Conservation (phyloP, 2,329 filamentous ascomycete species). For the Colletotrichum sp. region DNA sequence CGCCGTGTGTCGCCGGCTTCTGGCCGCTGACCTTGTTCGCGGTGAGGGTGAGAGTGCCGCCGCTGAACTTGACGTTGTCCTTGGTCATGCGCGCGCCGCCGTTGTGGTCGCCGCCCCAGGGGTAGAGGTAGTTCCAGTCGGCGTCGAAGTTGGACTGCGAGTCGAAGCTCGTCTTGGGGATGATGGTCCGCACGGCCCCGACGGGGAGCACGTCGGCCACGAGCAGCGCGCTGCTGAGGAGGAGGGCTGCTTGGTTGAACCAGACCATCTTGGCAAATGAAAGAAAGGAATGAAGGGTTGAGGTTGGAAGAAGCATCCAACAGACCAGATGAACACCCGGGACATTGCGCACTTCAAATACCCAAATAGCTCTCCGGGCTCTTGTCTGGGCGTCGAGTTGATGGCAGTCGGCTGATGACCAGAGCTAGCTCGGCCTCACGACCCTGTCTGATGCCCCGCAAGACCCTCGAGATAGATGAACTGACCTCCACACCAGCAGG, state of each 20-base stretch:
- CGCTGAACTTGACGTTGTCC: conserved; percentile 44
- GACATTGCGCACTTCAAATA: neutral
- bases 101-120: conserved; percentile 61
- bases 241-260: neutral
- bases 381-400: neutral
- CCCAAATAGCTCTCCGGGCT: neutral
- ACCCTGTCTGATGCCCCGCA: neutral
- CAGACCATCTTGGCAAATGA: neutral
- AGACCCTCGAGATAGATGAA: conserved; percentile 4
- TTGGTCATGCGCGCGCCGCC: conserved; percentile 60
- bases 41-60: conserved; percentile 50
- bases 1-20: conserved; percentile 38
- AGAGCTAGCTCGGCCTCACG: neutral
- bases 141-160: conserved; percentile 35
- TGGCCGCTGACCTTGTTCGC: conserved; percentile 49
- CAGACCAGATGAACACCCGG: neutral
- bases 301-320: neutral
- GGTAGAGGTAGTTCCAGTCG: conserved; percentile 59
- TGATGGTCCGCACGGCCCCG: conserved; percentile 3
- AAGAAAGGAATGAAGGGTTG: neutral
- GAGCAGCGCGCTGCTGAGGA: conserved; percentile 8
- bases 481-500: neutral
- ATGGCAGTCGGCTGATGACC: neutral
- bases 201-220: conserved; percentile 7
- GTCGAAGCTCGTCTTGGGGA: conserved; percentile 15